phyloP scores from a whole-genome alignment of 495 filamentous ascomycete species.

The Neurospora sublineolata region DNA sequence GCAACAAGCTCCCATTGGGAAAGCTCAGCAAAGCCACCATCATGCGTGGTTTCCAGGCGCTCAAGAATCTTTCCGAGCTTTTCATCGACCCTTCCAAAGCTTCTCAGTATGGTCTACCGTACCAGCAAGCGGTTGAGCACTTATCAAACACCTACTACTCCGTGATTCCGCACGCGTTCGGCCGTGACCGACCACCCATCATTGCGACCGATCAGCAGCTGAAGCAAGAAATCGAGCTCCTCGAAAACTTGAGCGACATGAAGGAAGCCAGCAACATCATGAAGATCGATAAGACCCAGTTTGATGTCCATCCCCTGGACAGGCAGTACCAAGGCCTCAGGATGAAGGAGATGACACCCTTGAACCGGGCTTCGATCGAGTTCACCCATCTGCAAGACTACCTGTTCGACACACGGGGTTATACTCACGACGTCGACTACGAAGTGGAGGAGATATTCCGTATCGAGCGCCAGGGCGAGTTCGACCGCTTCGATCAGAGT shows the following conservation, averaged over 20 bases:
- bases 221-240: constrained; percentile 62
- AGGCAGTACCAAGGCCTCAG: constrained; percentile 57
- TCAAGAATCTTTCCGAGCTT: constrained; percentile 63
- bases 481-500: constrained; percentile 51
- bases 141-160: constrained; percentile 70
- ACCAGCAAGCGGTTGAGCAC: constrained; percentile 35
- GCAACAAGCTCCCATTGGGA: constrained; percentile 66
- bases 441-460: constrained; percentile 69
- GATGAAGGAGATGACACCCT: constrained; percentile 62
- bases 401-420: constrained; percentile 48
- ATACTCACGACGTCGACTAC: constrained; percentile 48
- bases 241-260: constrained; percentile 73
- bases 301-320: constrained; percentile 52
- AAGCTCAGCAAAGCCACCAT: constrained; percentile 73
- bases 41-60: constrained; percentile 51
- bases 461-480: constrained; percentile 65
- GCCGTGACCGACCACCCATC: constrained; percentile 57
- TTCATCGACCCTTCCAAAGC: constrained; percentile 39
- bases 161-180: constrained; percentile 71
- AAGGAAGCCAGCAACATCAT: constrained; percentile 68
- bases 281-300: constrained; percentile 44
- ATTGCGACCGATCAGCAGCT: constrained; percentile 44
- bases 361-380: constrained; percentile 48
- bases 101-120: neutral
- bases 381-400: constrained; percentile 54